Base-by-base conservation (phyloP, 2,329 filamentous ascomycete species). In the Stemphylium lycopersici region DNA sequence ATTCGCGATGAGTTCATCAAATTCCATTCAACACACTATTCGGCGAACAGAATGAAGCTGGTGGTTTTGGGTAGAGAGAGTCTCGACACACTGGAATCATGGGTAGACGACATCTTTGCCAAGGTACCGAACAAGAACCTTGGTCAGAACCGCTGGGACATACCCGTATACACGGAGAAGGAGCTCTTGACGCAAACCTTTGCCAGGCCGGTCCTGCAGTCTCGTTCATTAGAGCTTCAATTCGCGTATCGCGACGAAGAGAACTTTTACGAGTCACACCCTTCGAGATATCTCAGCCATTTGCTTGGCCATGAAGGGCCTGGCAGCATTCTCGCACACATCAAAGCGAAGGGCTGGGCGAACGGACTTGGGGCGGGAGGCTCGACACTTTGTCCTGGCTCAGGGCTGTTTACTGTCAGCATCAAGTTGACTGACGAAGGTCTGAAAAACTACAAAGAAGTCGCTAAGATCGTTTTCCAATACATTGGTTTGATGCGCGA, bases 251-350 rank as follows among this genome's bases (percentile, higher is more conserved):
- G 91, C 15, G 91, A 96, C 61, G 91, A 96, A 72, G 90, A 96
- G 62, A 75, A 84, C 0, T 79, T 92, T 55, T 93, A 86, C 72
- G 89, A 93, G 68, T 87, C 88, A 6, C 90, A 95, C 61, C 93
- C 93, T 0, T 90, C 89, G 60, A 85, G 89, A 56, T 97, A 96
- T 70, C 86, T 96, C 55, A 90, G 89, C 67, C 93, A 97, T 69
- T 79, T 97, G 48, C 90, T 97, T 58, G 93, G 93, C 4, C 93
- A 97, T 65, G 93, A 97, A 74, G 92, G 93, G 0, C 93, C 93
- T 0, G 93, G 93, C 3, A 96, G 93, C 74, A 90, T 97, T 67
- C 86, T 97, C 78, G 87, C 92, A 2, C 92, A 95, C 72, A 84
- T 96, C 75, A 96, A 96, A 74, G 87, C 85, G 22, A 95, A 93